Evolutionary conservation across 2,329 filamentous ascomycete genomes (phyloP), one percentile per base, ranked within the genome.

Genomic region (Fusarium secorum): DNA sequence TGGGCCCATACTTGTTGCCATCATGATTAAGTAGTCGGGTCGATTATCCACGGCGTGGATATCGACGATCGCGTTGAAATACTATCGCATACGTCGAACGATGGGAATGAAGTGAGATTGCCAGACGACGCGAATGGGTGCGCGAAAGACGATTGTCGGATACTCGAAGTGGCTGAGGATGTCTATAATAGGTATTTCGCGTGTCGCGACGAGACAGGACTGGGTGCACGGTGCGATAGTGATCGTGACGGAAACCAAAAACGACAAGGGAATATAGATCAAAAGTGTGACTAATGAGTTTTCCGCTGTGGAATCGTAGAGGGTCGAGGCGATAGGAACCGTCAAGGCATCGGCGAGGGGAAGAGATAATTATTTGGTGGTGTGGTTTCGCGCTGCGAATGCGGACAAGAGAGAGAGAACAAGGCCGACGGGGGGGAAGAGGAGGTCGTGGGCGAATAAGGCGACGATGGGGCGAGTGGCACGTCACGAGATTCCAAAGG

Each of bases 1-100:
- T 75, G 87, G 87, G 72, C 84, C 85, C 82, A 91, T 88, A 81
- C 87, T 90, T 69, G 80, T 78, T 74, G 90, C 87, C 91, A 93
- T 93, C 90, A 92, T 93, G 78, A 84, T 78, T 74, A 45, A 59
- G 54, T 46, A 58, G 72, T 61, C 66, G 57, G 75, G 83, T 83
- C 86, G 85, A 85, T 78, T 84, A 86, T 85, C 86, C 87, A 89
- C 87, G 75, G 75, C 77, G 86, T 88, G 87, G 87, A 88, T 86
- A 85, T 86, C 85, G 85, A 88, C 84, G 77, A 77, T 73, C 74
- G 77, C 75, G 77, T 77, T 78, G 79, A 74, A 74, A 78, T 78
- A 79, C 80, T 84, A 83, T 85, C 79, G 84, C 84, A 79, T 78
- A 73, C 78, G 79, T 71, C 64, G 64, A 55, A 54, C 30, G 60